A percentile compares a stretch with the other conserved stretches of the same genome.
phyloP scores from a whole-genome alignment of 371 early-diverging fungal genomes.

The Saksenaea vasiformis region DNA sequence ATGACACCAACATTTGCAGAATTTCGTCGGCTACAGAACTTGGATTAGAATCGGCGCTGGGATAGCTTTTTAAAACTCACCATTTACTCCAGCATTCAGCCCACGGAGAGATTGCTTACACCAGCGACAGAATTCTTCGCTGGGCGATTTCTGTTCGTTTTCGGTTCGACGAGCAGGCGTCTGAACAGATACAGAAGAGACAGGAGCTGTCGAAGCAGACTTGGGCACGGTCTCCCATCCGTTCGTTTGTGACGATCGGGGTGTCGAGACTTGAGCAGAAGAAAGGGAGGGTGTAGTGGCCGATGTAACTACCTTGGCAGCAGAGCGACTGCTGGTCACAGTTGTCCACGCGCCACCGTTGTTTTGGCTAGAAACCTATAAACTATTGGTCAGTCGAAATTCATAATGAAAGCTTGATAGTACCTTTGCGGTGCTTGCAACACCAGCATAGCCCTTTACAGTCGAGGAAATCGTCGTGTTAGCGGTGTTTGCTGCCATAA shows the following conservation, averaged over 20 bases:
- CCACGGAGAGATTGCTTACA: conserved; percentile 68
- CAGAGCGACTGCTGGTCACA: conserved; percentile 37
- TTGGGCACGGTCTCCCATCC: conserved; percentile 37
- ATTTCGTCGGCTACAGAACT: conserved; percentile 61
- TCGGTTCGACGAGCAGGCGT: conserved; percentile 23
- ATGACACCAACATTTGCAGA: conserved; percentile 75
- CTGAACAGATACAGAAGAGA: conserved; percentile 19
- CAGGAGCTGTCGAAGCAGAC: conserved; percentile 11
- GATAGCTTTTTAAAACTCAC: conserved; percentile 19
- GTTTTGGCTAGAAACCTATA: not conserved
- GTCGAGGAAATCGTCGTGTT: conserved; percentile 16
- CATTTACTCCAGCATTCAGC: conserved; percentile 67
- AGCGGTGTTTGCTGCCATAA: conserved; percentile 20
- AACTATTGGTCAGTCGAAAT: not conserved
- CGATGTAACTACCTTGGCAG: conserved; percentile 26
- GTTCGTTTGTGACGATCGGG: conserved; percentile 13
- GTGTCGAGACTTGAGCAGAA: conserved; percentile 1
- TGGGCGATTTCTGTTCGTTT: conserved; percentile 52
- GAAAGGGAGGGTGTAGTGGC: conserved; percentile 19
- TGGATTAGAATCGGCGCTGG: not conserved
- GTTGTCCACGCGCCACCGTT: conserved; percentile 47
- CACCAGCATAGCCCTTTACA: conserved; percentile 51
- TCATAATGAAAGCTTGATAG: conserved; percentile 2
- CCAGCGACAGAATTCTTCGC: conserved; percentile 80
- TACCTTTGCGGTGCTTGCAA: conserved; percentile 39